Conservation (phyloP, 2,329 filamentous ascomycete species). For the Nannizziopsis barbatae region DNA sequence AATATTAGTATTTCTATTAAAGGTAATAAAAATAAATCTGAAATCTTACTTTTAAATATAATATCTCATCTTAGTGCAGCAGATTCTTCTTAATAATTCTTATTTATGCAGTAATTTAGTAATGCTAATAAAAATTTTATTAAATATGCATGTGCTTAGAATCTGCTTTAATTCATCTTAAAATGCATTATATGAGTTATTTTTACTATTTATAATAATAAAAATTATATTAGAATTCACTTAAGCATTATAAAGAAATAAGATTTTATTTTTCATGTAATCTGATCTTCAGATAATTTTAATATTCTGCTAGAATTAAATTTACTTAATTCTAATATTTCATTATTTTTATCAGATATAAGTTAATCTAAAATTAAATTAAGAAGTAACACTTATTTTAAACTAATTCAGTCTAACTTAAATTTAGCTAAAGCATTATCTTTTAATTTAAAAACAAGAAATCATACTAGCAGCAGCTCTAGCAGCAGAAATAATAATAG, state of each 20-base stretch:
- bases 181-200: conserved; percentile 31
- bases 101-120: conserved; percentile 15
- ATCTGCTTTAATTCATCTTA: conserved; percentile 35
- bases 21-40: neutral
- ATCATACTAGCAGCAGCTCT: neutral
- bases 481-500: neutral
- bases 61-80: conserved; percentile 14
- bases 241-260: conserved; percentile 5
- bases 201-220: conserved; percentile 11
- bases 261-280: neutral
- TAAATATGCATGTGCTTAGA: conserved; percentile 36
- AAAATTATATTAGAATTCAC: neutral
- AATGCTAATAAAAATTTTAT: conserved; percentile 29
- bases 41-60: conserved; percentile 5
- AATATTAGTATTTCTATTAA: conserved; percentile 16
- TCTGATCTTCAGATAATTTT: neutral
- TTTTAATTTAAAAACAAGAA: neutral
- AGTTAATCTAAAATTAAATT: conserved; percentile 7
- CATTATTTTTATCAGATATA: conserved; percentile 9
- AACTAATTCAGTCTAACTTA: conserved; percentile 10
- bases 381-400: conserved; percentile 7
- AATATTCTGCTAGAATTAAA: neutral
- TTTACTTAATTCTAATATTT: neutral
- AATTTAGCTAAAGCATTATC: neutral
- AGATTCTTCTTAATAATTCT: conserved; percentile 5